A percentile compares a stretch with the other conserved stretches of the same genome.
These are phyloP conservation scores for Adansonia madagascariensis DNA, from an alignment of 441 rosid genomes.

Conservation along the genomic window DNA sequence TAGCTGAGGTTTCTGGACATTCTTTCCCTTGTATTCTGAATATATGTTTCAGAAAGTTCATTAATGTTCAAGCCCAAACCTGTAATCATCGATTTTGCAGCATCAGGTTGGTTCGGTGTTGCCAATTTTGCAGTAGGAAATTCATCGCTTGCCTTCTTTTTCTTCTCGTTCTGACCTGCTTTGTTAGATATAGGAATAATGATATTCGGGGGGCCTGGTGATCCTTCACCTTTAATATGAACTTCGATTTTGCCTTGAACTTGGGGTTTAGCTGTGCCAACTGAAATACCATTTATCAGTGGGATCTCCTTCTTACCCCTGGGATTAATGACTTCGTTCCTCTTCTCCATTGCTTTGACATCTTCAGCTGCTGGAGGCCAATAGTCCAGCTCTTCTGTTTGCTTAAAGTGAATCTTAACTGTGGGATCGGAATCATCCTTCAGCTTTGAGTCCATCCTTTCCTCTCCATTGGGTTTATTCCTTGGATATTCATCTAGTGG, in stretches of 20 bases:
- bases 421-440: slow-evolving; percentile 1
- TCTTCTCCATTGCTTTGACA: background rate
- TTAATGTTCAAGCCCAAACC: slow-evolving; percentile 13
- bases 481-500: background rate
- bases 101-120: background rate
- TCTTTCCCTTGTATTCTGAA: slow-evolving; percentile 1
- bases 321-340: background rate
- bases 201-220: background rate
- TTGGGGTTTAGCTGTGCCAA: background rate
- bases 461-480: background rate
- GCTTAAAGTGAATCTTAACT: slow-evolving; percentile 22
- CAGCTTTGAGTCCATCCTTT: background rate
- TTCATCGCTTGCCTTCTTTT: background rate
- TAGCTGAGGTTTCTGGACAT: background rate
- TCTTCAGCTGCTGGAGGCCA: background rate
- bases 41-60: slow-evolving; percentile 19
- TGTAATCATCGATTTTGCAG: background rate
- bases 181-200: background rate
- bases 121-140: background rate
- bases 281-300: background rate
- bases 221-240: background rate
- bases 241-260: background rate
- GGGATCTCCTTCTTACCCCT: background rate
- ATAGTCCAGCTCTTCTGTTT: slow-evolving; percentile 7
- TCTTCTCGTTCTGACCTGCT: background rate